phyloP scores from a whole-genome alignment of 73 alveolate species.

The Paramecium sexaurelia region DNA sequence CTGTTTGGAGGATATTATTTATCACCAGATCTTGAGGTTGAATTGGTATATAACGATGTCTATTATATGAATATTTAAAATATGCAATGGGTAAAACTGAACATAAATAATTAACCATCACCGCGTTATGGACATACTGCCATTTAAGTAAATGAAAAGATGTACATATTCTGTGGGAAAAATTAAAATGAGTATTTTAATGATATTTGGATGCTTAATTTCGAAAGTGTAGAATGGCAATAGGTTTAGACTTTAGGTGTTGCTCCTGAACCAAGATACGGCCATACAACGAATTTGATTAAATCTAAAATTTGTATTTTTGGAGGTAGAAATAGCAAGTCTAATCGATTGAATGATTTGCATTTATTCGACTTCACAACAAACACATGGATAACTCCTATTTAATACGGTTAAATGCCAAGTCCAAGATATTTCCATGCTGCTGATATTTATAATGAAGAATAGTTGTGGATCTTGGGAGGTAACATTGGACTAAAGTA shows the following conservation, averaged over 20 bases:
- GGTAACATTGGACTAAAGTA: constrained; percentile 48
- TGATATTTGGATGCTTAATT: constrained; percentile 63
- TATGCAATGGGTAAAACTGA: background rate
- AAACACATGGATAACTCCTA: constrained; percentile 5
- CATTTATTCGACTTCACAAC: constrained; percentile 4
- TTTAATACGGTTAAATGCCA: background rate
- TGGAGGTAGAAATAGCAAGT: constrained; percentile 8
- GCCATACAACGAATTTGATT: constrained; percentile 62
- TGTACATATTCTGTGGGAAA: constrained; percentile 53
- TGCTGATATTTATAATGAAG: constrained; percentile 24
- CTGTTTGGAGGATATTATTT: constrained; percentile 41
- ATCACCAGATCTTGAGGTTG: constrained; percentile 9
- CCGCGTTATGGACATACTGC: constrained; percentile 57
- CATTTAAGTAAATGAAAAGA: constrained; percentile 26
- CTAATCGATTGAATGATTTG: constrained; percentile 4
- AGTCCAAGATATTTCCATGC: constrained; percentile 54
- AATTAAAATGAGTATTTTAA: constrained; percentile 25
- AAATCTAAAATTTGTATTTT: constrained; percentile 37
- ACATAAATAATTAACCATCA: background rate
- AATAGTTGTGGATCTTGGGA: constrained; percentile 38
- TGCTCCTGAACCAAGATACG: constrained; percentile 68
- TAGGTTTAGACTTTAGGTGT: constrained; percentile 16
- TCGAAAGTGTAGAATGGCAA: constrained; percentile 52
- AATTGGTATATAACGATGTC: background rate
- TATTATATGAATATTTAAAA: constrained; percentile 18